Conservation (phyloP, 768 basidiomycete genomes). For the Floccularia luteovirens region DNA sequence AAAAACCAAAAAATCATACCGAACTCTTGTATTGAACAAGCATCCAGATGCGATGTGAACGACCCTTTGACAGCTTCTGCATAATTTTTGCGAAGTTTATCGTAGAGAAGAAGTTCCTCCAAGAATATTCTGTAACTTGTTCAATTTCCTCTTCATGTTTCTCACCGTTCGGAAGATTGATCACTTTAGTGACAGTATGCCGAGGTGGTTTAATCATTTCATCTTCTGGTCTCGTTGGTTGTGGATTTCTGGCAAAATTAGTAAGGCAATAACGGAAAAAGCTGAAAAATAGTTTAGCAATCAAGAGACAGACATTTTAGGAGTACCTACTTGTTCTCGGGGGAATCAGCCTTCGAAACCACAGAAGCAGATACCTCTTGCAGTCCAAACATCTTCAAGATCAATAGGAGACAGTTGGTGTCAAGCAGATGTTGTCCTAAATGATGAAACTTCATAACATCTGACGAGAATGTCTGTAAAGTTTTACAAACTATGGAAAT, state of each 20-base stretch:
- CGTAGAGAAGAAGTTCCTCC: conserved; percentile 95
- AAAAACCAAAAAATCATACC: conserved; percentile 34
- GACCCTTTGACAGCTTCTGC: conserved; percentile 94
- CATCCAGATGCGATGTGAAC: conserved; percentile 92
- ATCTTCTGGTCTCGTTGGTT: conserved; percentile 55
- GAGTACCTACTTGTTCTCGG: conserved; percentile 64
- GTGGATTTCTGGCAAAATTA: conserved; percentile 64
- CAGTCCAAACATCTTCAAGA: conserved; percentile 97
- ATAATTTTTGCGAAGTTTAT: conserved; percentile 98
- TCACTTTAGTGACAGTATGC: conserved; percentile 49
- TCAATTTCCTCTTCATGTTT: conserved; percentile 84
- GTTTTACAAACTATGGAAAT: neutral
- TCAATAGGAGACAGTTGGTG: conserved; percentile 87
- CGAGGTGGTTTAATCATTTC: conserved; percentile 53
- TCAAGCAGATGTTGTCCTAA: conserved; percentile 93
- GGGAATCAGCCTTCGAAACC: conserved; percentile 82
- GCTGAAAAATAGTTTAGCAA: conserved; percentile 32
- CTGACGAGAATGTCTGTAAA: conserved; percentile 27
- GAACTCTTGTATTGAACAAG: conserved; percentile 98
- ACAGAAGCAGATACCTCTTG: conserved; percentile 85
- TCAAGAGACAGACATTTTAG: neutral
- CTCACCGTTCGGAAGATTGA: conserved; percentile 63
- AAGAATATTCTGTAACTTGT: conserved; percentile 89
- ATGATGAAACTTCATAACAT: conserved; percentile 98
- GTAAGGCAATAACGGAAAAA: conserved; percentile 93